Base-by-base conservation (phyloP, 2,329 filamentous ascomycete species). In the Aspergillus neoniger region DNA sequence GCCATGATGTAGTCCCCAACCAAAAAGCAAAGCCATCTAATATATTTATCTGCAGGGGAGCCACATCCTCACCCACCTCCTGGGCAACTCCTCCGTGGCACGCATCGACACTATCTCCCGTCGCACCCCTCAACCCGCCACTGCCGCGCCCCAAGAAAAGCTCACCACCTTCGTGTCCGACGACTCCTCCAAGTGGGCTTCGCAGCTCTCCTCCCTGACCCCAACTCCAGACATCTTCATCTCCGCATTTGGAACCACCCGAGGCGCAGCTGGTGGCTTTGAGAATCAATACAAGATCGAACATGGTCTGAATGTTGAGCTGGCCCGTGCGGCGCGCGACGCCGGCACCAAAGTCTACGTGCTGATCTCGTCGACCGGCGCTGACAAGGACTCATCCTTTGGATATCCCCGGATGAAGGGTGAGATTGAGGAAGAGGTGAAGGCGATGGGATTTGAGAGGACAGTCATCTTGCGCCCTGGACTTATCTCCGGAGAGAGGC, bases 241-340 rank as follows among this genome's bases (percentile, higher is more conserved):
- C 78, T 92, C 90, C 2, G 86, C 86, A 1, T 83, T 97, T 1
- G 94, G 89, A 60, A 96, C 92, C 2, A 97, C 93, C 0, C 86
- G 87, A 52, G 89, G 81, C 0, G 82, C 83, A 12, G 92, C 92
- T 0, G 93, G 93, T 63, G 83, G 89, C 59, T 79, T 96, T 65
- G 88, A 87, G 28, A 87, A 88, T 63, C 94, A 97, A 78, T 90
- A 91, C 79, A 90, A 91, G 72, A 91, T 97, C 65, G 94, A 97
- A 79, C 86, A 92, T 72, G 92, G 95, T 71, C 82, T 96, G 48
- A 96, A 96, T 76, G 76, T 96, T 52, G 88, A 89, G 65, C 82
- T 96, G 23, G 92, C 91, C 3, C 83, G 85, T 62, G 87, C 89
- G 0, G 91, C 93, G 47, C 91, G 89, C 72, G 84, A 83, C 4